Percentiles rank a stretch among this genome's conserved stretches.
Conservation (phyloP, 345 rosid genomes). For the Ceriops decandra region DNA sequence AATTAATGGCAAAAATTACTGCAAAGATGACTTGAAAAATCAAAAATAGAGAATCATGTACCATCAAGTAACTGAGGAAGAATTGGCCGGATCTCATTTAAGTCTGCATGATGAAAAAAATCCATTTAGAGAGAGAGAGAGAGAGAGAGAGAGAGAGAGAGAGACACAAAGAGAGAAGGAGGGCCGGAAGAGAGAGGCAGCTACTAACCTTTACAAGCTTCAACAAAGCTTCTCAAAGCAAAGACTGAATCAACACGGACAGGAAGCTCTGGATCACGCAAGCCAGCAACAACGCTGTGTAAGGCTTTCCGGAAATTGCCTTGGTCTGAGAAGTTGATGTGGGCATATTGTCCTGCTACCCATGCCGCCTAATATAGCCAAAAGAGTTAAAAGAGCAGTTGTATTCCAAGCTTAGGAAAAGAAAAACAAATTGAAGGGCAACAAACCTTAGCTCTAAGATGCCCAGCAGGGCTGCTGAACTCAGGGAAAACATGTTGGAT, state of each 20-base stretch:
- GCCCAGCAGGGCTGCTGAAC: conserved; percentile 88
- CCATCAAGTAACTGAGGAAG: conserved; percentile 97
- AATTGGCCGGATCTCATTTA: conserved; percentile 92
- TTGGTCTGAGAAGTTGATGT: conserved; percentile 74
- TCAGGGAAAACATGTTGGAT: conserved; percentile 98
- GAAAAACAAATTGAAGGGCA: conserved; percentile 14
- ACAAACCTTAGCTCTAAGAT: conserved; percentile 93
- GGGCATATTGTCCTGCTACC: conserved; percentile 98
- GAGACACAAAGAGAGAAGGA: neutral
- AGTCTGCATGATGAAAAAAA: conserved; percentile 50
- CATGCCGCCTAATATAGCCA: conserved; percentile 73
- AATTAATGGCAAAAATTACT: neutral
- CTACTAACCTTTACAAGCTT: conserved; percentile 75
- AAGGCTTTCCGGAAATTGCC: conserved; percentile 77
- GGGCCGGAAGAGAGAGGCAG: conserved; percentile 9
- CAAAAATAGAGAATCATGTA: conserved; percentile 24
- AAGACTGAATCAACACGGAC: conserved; percentile 98
- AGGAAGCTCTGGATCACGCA: conserved; percentile 94
- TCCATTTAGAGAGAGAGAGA: conserved; percentile 4
- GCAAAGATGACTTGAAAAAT: neutral
- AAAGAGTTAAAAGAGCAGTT: neutral
- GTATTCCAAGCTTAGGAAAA: neutral
- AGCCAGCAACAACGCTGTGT: conserved; percentile 81
- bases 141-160: conserved; percentile 1
- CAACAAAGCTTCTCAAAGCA: conserved; percentile 90